Percentiles rank a stretch among this genome's conserved stretches.
These are phyloP conservation scores for Cytospora piceicola DNA, from an alignment of 2,329 filamentous ascomycete species.

Conservation along the genomic window DNA sequence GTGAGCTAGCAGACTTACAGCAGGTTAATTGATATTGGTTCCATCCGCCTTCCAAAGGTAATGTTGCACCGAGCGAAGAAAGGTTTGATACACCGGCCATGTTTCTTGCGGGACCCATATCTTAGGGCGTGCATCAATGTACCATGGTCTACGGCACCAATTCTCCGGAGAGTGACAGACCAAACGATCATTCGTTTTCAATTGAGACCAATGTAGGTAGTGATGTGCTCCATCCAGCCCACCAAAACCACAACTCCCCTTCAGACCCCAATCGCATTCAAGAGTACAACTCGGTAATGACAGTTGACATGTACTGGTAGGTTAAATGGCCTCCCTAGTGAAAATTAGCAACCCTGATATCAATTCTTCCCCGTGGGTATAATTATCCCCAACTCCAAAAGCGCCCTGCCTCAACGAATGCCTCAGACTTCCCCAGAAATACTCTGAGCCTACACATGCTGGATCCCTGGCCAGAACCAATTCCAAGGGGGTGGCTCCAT, in stretches of 20 bases:
- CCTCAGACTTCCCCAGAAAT: not conserved
- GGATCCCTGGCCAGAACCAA: not conserved
- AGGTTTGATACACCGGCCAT: not conserved
- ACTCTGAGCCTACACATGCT: not conserved
- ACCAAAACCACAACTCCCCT: too few relatives aligned
- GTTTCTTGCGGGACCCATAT: not conserved
- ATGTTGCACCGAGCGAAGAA: not conserved
- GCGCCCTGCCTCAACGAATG: not conserved
- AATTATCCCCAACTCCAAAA: not conserved
- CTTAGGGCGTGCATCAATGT: not conserved
- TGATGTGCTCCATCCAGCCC: too few relatives aligned
- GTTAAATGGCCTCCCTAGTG: not conserved
- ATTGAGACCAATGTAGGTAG: too few relatives aligned
- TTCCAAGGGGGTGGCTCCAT: slow-evolving; percentile 1
- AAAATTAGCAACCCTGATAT: not conserved
- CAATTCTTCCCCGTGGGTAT: not conserved
- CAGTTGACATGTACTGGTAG: not conserved
- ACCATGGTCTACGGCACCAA: too few relatives aligned
- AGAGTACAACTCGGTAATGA: not conserved
- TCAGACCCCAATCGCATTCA: too few relatives aligned
- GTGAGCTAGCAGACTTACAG: slow-evolving; percentile 13
- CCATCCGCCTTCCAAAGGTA: not conserved
- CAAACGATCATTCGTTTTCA: too few relatives aligned
- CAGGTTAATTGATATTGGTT: not conserved
- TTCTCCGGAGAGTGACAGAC: too few relatives aligned